These are phyloP conservation scores for Tolypocladium sp. DNA, from an alignment of 2,329 filamentous ascomycete species.

Conservation along the genomic window DNA sequence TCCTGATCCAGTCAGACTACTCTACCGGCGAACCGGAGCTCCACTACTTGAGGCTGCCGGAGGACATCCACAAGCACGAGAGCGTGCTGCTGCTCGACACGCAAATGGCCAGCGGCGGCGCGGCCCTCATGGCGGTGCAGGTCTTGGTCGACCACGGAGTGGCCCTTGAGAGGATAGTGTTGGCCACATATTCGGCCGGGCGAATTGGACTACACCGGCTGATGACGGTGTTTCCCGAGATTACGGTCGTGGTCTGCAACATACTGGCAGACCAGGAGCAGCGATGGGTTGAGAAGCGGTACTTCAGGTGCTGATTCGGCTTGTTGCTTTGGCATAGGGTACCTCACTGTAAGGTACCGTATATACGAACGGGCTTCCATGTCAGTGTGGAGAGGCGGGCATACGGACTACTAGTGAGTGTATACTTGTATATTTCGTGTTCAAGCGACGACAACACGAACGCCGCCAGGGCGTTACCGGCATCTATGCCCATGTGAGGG, in stretches of 20 bases:
- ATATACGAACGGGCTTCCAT: background rate
- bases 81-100: conserved; percentile 82
- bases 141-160: conserved; percentile 95
- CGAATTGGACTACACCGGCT: conserved; percentile 75
- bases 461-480: background rate
- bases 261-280: conserved; percentile 75
- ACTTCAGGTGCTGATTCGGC: conserved; percentile 66
- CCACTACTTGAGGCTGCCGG: conserved; percentile 76
- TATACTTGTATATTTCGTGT: background rate
- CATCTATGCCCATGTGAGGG: background rate
- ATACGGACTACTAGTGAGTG: background rate
- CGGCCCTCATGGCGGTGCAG: conserved; percentile 84
- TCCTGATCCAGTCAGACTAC: conserved; percentile 84
- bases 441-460: background rate
- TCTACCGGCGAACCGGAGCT: conserved; percentile 85
- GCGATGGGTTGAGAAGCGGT: conserved; percentile 82
- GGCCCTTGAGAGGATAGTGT: conserved; percentile 71
- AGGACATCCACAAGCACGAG: conserved; percentile 63
- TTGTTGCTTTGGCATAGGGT: background rate
- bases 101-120: conserved; percentile 88
- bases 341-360: background rate
- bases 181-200: conserved; percentile 88
- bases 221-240: conserved; percentile 78
- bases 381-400: background rate
- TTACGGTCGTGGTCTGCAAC: conserved; percentile 78